These are phyloP conservation scores for Phaeosphaeria sp. DNA, from an alignment of 2,329 filamentous ascomycete species.

Conservation along the genomic window DNA sequence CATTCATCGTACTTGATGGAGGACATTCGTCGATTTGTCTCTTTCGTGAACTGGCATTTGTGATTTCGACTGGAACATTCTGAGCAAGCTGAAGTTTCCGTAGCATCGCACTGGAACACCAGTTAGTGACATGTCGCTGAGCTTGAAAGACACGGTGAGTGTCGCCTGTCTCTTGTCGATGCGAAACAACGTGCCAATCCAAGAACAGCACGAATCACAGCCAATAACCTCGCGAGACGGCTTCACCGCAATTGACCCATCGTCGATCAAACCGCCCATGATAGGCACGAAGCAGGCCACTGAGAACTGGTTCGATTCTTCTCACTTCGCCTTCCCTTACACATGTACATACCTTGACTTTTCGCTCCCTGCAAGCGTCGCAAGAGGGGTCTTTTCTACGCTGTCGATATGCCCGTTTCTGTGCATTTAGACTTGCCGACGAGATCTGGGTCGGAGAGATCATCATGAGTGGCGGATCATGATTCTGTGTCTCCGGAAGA, in stretches of 20 bases:
- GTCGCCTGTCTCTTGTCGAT: not conserved
- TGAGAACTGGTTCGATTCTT: not conserved
- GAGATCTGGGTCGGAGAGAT: slow-evolving; percentile 51
- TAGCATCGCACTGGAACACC: slow-evolving; percentile 81
- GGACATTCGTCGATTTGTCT: slow-evolving; percentile 98
- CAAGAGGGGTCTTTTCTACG: slow-evolving; percentile 96
- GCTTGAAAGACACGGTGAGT: not conserved
- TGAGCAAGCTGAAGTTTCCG: slow-evolving; percentile 93
- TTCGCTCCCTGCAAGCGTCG: slow-evolving; percentile 89
- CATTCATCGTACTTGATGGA: slow-evolving; percentile 77
- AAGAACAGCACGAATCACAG: not conserved
- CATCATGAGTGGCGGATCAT: slow-evolving; percentile 47
- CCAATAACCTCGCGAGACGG: not conserved
- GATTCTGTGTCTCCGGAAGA: slow-evolving; percentile 34
- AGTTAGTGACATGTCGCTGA: slow-evolving; percentile 17
- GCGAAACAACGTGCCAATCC: not conserved
- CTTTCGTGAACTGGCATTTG: slow-evolving; percentile 98
- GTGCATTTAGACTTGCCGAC: slow-evolving; percentile 67
- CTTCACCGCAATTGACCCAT: not conserved
- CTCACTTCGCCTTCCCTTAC: not conserved
- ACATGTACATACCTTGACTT: slow-evolving; percentile 63
- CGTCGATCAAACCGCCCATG: not conserved
- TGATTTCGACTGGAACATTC: slow-evolving; percentile 97
- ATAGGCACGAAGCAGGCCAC: not conserved
- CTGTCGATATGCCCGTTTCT: slow-evolving; percentile 94